phyloP scores from a whole-genome alignment of 805 yeast genomes.

The Zygotorulaspora chibaensis region DNA sequence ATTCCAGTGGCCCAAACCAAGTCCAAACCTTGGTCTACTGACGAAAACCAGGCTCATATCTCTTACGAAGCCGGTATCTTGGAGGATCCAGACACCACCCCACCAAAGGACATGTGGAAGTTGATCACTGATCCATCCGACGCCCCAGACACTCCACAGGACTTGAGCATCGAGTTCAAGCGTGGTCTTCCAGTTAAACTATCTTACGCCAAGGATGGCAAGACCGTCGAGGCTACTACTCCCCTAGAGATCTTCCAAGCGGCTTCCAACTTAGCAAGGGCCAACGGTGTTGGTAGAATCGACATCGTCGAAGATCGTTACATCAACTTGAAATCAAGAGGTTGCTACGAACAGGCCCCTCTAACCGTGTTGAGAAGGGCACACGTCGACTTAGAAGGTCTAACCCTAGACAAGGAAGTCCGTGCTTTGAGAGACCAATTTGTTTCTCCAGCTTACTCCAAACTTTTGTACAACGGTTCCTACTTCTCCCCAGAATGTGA shows the following conservation, averaged over 20 bases:
- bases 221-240: conserved; percentile 67
- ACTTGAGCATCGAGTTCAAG: conserved; percentile 72
- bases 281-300: conserved; percentile 99
- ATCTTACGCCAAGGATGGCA: conserved; percentile 53
- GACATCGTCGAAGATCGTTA: conserved; percentile 99
- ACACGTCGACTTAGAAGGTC: conserved; percentile 95
- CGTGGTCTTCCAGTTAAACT: conserved; percentile 87
- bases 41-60: conserved; percentile 98
- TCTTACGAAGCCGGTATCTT: conserved; percentile 99
- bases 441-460: conserved; percentile 89
- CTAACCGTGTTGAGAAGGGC: conserved; percentile 89
- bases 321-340: conserved; percentile 97
- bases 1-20: conserved; percentile 96
- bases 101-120: conserved; percentile 99
- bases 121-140: conserved; percentile 92
- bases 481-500: conserved; percentile 99
- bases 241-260: conserved; percentile 90
- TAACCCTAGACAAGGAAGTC: conserved; percentile 95
- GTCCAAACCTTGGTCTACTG: conserved; percentile 99
- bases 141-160: conserved; percentile 93
- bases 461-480: conserved; percentile 91
- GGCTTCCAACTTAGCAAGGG: conserved; percentile 94
- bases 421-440: conserved; percentile 94
- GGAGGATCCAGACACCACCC: conserved; percentile 98
- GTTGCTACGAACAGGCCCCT: conserved; percentile 99